Evolutionary conservation across 345 rosid genomes (phyloP).

Genomic region (Salix dunnii): DNA sequence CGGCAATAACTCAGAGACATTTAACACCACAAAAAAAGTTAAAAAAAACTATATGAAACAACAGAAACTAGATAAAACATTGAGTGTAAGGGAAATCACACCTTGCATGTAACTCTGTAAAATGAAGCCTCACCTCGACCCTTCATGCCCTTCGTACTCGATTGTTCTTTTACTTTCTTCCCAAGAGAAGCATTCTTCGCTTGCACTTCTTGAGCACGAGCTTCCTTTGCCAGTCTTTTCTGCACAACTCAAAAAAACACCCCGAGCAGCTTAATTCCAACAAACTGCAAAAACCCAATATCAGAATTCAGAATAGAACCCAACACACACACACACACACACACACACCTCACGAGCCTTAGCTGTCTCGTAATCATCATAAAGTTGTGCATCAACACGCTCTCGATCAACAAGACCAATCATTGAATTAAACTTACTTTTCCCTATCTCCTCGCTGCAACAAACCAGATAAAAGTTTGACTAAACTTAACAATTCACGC

Average conservation of each 20-base stretch:
- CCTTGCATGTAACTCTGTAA: slow-evolving; percentile 95
- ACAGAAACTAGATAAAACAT: neutral
- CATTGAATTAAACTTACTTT: slow-evolving; percentile 85
- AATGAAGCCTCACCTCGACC: slow-evolving; percentile 92
- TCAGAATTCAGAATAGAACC: neutral
- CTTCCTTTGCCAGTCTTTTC: slow-evolving; percentile 91
- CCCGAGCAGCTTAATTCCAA: neutral
- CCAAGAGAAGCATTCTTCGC: slow-evolving; percentile 74
- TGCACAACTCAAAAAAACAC: slow-evolving; percentile 30
- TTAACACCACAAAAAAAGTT: neutral
- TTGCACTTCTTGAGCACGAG: slow-evolving; percentile 73
- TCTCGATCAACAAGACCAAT: slow-evolving; percentile 88
- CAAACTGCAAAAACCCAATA: neutral
- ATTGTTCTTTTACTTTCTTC: slow-evolving; percentile 72
- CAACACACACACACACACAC: neutral
- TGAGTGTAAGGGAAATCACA: slow-evolving; percentile 29
- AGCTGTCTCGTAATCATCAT: slow-evolving; percentile 86
- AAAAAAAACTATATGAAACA: neutral
- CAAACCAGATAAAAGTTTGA: slow-evolving; percentile 11
- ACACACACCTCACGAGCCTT: slow-evolving; percentile 89
- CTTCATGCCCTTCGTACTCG: slow-evolving; percentile 59
- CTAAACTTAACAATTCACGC: neutral
- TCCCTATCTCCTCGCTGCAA: slow-evolving; percentile 84
- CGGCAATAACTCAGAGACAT: neutral
- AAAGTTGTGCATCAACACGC: slow-evolving; percentile 72